Evolutionary conservation across 768 basidiomycete genomes (phyloP).

Genomic region (Termitomyces sp.): DNA sequence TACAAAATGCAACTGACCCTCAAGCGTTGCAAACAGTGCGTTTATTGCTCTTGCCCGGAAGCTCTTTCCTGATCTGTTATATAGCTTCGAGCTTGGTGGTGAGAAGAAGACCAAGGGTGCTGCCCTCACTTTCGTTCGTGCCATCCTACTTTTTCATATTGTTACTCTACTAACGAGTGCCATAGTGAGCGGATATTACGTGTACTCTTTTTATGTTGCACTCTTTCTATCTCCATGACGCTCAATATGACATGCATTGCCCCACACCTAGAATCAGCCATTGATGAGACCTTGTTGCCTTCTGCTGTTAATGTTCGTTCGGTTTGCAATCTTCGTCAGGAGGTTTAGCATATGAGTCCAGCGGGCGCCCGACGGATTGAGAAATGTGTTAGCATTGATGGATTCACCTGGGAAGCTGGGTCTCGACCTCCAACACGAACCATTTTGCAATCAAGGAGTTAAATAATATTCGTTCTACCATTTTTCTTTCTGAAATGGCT

Average conservation of each 20-base stretch:
- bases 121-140: slow-evolving; percentile 88
- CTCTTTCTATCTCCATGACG: slow-evolving; percentile 8
- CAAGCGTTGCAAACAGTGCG: slow-evolving; percentile 99
- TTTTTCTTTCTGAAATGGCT: neutral
- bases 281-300: neutral
- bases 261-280: neutral
- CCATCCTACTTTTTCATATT: neutral
- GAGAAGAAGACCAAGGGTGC: slow-evolving; percentile 99
- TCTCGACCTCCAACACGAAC: no score
- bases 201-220: slow-evolving; percentile 19
- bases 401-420: neutral
- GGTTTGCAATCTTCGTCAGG: neutral
- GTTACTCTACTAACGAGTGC: neutral
- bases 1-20: slow-evolving; percentile 95
- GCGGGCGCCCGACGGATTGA: neutral
- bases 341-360: no score
- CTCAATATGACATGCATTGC: slow-evolving; percentile 21
- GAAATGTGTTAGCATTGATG: neutral
- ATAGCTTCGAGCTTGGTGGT: slow-evolving; percentile 97
- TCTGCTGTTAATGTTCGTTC: neutral
- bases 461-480: no score
- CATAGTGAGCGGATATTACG: slow-evolving; percentile 16
- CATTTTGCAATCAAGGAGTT: no score
- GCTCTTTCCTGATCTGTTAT: neutral
- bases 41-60: neutral